Base-by-base conservation (phyloP, 192 early-diverging fungal species). In the Diversispora epigaea region DNA sequence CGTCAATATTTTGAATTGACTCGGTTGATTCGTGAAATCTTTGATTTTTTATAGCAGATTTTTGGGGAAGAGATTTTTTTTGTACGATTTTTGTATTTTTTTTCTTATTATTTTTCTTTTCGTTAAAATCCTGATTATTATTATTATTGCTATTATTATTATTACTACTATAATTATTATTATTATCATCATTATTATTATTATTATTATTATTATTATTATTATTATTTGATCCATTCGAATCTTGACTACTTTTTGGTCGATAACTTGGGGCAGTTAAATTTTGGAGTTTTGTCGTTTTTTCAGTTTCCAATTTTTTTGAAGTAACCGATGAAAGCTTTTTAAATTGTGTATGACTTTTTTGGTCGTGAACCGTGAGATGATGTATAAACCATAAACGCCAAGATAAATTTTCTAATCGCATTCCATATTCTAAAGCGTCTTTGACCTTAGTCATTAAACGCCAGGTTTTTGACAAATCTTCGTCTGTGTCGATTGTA, bases 371-470 rank as follows among this genome's bases (percentile, higher is more conserved):
- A 50, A 88, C 82, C 44, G 83, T 73, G 39, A 86, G 77, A 64
- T 91, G 85, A 62, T 94, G 91, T 76, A 91, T 80, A 74, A 92
- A 91, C 93, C 93, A 94, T 44, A 94, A 79, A 45, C 93, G 82
- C 93, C 93, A 94, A 32, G 92, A 93, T 68, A 93, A 85, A 77
- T 94, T 94, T 74, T 93, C 93, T 22, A 93, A 78, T 21, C 93
- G 90, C 52, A 85, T 88, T 41, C 93, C 93, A 78, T 93, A 89
- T 73, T 93, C 93, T 10, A 94, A 83, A 45, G 90, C 87, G 73
- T 93, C 91, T 79, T 92, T 93, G 39, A 93, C 93, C 80, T 93
- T 93, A 49, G 91, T 91, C 79, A 91, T 91, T n/a, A 93, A 87
- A 40, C 90, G 84, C 93, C 93, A 94, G 6, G 91, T 86, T 71